phyloP scores from a whole-genome alignment of 768 basidiomycete species.

The Strobilomyces dryophilus region DNA sequence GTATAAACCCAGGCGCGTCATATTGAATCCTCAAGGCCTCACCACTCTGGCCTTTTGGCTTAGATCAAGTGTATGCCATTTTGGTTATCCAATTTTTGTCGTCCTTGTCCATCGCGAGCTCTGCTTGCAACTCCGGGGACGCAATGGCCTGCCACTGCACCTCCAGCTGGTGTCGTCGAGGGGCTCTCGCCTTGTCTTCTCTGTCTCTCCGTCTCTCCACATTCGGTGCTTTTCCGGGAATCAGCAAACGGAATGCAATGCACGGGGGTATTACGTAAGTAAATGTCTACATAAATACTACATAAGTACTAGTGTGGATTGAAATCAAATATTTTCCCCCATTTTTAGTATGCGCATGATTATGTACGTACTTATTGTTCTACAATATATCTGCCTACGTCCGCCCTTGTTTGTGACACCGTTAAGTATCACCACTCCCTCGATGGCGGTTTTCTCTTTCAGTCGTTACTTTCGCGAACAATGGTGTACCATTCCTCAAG shows the following conservation, averaged over 20 bases:
- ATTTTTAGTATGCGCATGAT: too few relatives aligned
- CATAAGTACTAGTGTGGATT: too few relatives aligned
- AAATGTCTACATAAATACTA: too few relatives aligned
- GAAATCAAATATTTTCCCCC: too few relatives aligned
- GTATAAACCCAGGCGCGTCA: background rate
- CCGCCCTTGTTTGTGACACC: too few relatives aligned
- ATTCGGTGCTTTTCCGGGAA: background rate
- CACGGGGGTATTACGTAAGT: too few relatives aligned
- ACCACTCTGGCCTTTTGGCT: constrained; percentile 54
- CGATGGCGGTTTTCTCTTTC: constrained; percentile 13
- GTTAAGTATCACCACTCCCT: background rate
- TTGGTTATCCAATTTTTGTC: constrained; percentile 48
- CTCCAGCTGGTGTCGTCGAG: constrained; percentile 58
- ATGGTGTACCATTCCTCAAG: constrained; percentile 16
- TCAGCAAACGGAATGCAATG: background rate
- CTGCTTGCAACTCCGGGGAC: constrained; percentile 41
- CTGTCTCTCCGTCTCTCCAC: background rate
- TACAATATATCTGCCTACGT: too few relatives aligned
- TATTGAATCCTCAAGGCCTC: constrained; percentile 15
- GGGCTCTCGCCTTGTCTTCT: constrained; percentile 33
- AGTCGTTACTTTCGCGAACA: constrained; percentile 23
- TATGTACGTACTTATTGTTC: too few relatives aligned
- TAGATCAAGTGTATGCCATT: constrained; percentile 72
- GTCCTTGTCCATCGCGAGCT: constrained; percentile 26
- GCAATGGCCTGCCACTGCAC: constrained; percentile 40